Base-by-base conservation (phyloP, 176 grass and related monocot species). In the Zea luxurians region DNA sequence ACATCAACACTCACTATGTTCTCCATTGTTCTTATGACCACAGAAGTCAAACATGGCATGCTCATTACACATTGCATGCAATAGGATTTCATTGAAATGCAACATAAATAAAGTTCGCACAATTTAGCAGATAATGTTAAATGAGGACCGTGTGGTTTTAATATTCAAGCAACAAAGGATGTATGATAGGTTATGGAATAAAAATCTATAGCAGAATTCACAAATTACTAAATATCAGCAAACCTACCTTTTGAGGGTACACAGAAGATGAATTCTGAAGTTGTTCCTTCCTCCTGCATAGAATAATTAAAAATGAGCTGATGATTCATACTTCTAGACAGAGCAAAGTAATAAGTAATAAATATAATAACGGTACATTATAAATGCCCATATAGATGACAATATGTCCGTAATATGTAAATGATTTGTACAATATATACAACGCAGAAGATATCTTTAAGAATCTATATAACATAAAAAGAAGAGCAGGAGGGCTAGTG, bases 261-360 rank as follows among this genome's bases (percentile, higher is more conserved):
- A 20, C 11, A 17, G 79, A 44, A 55, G 65, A 79, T 35, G 42
- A 81, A 82, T 44, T 47, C 21, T 20, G 45, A 64, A 42, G 71
- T 37, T 88, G 49, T 70, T 40, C 67, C 70, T 86, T 89, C 70
- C 50, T 82, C 76, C 93, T 92, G 78, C 80, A 78, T 37, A 58
- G 0, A 89, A 80, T 40, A 71, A 43, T 76, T 76, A 34, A 18
- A 71, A 71, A 88, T 43, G 40, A 70, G 48, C 41, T 40, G 27
- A 44, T 13, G 4, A 52, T 62, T 43, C 9, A 2, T 64, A 66
- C 6, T 67, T 86, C 68, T 13, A 58, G n/a, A 38, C 43, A 42
- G 13, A 66, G 71, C 10, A 71, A 35, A 57, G 37, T 47, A 18
- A 38, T 55, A 84, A 3, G 54, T 4, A 41, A 63, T 74, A 17